Evolutionary conservation across 2,329 filamentous ascomycete species (phyloP).

Genomic region (Paramyrothecium roridum): DNA sequence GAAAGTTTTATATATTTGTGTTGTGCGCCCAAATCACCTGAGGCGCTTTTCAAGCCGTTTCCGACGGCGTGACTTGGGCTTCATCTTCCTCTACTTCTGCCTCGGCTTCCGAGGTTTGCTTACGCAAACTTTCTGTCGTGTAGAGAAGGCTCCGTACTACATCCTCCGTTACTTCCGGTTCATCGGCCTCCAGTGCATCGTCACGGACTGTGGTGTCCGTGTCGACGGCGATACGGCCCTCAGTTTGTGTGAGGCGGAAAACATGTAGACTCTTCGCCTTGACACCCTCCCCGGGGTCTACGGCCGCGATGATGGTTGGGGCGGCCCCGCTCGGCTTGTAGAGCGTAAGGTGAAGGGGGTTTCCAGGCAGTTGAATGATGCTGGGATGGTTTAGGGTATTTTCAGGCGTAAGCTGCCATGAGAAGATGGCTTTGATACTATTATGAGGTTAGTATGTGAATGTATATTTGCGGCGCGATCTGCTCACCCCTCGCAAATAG

Average conservation of each 20-base stretch:
- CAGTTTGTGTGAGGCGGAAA: constrained; percentile 26
- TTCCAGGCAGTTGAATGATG: constrained; percentile 56
- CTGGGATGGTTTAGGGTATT: constrained; percentile 45
- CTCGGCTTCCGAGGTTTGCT: constrained; percentile 27
- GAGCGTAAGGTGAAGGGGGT: constrained; percentile 56
- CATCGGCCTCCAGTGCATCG: constrained; percentile 18
- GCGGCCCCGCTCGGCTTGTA: constrained; percentile 14
- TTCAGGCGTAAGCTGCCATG: constrained; percentile 51
- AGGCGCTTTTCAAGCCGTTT: constrained; percentile 7
- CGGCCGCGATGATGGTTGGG: constrained; percentile 32
- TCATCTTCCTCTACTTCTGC: constrained; percentile 13
- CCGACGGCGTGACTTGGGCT: constrained; percentile 2
- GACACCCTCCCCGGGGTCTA: constrained; percentile 30
- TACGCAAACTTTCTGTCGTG: constrained; percentile 44
- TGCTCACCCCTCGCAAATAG: constrained; percentile 55
- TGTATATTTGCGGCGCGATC: not conserved
- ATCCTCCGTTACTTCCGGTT: constrained; percentile 28
- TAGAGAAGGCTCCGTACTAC: constrained; percentile 43
- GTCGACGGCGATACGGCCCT: constrained; percentile 26
- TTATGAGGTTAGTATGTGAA: constrained; percentile 11
- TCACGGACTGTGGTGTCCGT: constrained; percentile 20
- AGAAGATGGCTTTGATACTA: constrained; percentile 62
- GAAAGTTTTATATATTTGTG: too few relatives aligned
- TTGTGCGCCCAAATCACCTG: too few relatives aligned
- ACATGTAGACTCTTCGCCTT: constrained; percentile 24